Evolutionary conservation across 2,329 filamentous ascomycete species (phyloP).

Genomic region (Cyphellophora europaea): DNA sequence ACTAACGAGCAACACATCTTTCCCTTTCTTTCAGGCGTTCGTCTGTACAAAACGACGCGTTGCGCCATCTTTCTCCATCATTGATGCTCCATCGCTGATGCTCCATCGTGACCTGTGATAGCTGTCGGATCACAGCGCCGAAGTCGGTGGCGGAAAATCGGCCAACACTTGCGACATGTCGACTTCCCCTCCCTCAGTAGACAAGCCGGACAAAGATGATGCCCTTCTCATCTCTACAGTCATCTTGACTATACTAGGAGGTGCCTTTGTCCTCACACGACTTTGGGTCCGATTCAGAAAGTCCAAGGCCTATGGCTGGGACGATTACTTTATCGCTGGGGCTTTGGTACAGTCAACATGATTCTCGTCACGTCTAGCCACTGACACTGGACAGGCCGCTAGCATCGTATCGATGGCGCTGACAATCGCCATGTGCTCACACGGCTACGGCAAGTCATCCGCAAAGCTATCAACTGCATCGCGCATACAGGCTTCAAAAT

Average conservation of each 20-base stretch:
- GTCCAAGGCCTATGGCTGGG: conserved; percentile 4
- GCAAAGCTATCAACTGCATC: background rate
- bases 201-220: background rate
- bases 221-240: background rate
- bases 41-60: too few relatives aligned
- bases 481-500: background rate
- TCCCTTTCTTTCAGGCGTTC: too few relatives aligned
- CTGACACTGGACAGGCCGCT: conserved; percentile 1
- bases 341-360: background rate
- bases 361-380: too few relatives aligned
- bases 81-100: too few relatives aligned
- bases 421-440: background rate
- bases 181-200: too few relatives aligned
- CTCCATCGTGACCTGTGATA: too few relatives aligned
- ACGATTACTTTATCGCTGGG: conserved; percentile 2
- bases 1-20: too few relatives aligned
- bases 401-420: background rate
- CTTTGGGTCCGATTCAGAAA: conserved; percentile 1
- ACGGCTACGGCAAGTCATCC: conserved; percentile 1
- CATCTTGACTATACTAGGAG: conserved; percentile 1
- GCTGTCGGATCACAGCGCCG: too few relatives aligned
- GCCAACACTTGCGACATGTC: too few relatives aligned
- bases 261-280: conserved; percentile 2
- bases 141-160: too few relatives aligned
- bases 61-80: too few relatives aligned